Conservation (phyloP, 2,329 filamentous ascomycete species). For the Byssoonygena ceratinophila region DNA sequence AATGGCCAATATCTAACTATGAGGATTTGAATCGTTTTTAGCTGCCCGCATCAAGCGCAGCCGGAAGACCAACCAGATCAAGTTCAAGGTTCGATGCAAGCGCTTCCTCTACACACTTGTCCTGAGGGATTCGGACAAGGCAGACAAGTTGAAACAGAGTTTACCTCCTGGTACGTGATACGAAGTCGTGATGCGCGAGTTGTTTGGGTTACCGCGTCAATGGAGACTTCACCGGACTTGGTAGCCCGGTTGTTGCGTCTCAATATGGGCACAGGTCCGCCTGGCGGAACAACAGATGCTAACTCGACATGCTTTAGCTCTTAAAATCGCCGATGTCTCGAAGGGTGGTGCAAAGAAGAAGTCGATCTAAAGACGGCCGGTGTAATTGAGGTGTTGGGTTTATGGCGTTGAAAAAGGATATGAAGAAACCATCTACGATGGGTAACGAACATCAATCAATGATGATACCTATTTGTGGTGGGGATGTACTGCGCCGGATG, state of each 20-base stretch:
- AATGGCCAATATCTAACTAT: conserved; percentile 9
- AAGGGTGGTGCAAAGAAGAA: conserved; percentile 38
- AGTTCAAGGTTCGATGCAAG: conserved; percentile 99
- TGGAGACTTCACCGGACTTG: too few relatives aligned
- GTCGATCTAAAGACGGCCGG: conserved; percentile 28
- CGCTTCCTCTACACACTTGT: conserved; percentile 95
- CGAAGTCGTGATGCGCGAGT: neutral
- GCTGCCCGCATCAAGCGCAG: conserved; percentile 94
- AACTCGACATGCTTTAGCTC: too few relatives aligned
- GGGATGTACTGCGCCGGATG: neutral
- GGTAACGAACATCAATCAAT: neutral
- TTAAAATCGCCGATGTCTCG: conserved; percentile 38
- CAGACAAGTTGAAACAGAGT: conserved; percentile 99
- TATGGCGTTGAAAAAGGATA: neutral
- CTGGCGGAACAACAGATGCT: too few relatives aligned
- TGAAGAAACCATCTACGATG: neutral
- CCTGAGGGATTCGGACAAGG: conserved; percentile 98
- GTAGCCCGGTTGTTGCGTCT: too few relatives aligned
- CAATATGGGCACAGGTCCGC: too few relatives aligned
- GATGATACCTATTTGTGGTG: neutral
- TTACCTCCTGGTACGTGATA: conserved; percentile 78
- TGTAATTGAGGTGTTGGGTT: conserved; percentile 2
- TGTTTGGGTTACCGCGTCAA: too few relatives aligned
- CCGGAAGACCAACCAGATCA: conserved; percentile 81
- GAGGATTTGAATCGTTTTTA: conserved; percentile 32